A percentile compares a stretch with the other conserved stretches of the same genome.
Evolutionary conservation across 805 yeast genomes (phyloP).

Genomic region (Ogataea paradorogensis): DNA sequence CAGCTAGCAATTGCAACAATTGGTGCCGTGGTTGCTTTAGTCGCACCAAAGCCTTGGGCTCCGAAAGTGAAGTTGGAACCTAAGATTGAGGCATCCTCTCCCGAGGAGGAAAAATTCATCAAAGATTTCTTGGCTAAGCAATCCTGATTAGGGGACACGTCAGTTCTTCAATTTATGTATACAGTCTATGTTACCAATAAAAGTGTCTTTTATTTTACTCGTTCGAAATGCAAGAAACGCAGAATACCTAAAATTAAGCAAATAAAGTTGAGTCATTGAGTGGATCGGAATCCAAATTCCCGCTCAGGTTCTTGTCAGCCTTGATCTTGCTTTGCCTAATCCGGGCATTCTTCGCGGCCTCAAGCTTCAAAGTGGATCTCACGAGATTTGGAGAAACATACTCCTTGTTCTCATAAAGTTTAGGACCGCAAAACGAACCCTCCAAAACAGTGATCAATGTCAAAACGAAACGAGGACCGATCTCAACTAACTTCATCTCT

Average conservation of each 20-base stretch:
- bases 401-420: constrained; percentile 94
- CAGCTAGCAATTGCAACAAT: constrained; percentile 80
- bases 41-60: constrained; percentile 73
- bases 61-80: constrained; percentile 59
- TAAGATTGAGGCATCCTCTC: constrained; percentile 68
- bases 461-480: constrained; percentile 94
- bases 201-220: no score
- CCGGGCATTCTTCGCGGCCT: constrained; percentile 76
- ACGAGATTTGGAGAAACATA: constrained; percentile 94
- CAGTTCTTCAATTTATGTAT: not conserved
- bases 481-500: constrained; percentile 81
- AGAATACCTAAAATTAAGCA: not conserved
- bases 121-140: constrained; percentile 58
- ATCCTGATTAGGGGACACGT: constrained; percentile 24
- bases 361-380: constrained; percentile 81
- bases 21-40: constrained; percentile 60
- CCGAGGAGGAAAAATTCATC: constrained; percentile 89
- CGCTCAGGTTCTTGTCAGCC: not conserved
- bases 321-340: constrained; percentile 73
- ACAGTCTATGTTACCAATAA: not conserved
- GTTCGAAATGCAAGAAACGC: not conserved
- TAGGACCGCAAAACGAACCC: constrained; percentile 97
- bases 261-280: not conserved
- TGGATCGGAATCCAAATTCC: not conserved
- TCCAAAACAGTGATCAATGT: constrained; percentile 88